Conservation (phyloP, 345 rosid genomes). For the Psidium friedrichsthalianum region DNA sequence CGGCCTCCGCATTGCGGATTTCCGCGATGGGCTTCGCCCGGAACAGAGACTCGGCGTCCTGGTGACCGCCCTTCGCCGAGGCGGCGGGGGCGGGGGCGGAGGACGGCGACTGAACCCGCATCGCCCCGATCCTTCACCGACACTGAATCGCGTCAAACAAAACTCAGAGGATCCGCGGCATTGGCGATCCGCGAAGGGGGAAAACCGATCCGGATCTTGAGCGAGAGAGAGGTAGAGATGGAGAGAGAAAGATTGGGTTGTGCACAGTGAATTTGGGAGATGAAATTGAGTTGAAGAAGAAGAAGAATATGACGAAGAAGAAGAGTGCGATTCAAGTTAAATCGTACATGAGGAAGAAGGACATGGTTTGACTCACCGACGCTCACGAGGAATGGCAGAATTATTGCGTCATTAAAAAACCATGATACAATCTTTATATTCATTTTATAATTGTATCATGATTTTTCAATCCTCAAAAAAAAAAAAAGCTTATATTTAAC, state of each 20-base stretch:
- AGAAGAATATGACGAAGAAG: too few relatives aligned
- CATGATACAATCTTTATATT: background rate
- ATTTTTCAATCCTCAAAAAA: background rate
- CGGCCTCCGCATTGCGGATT: conserved; percentile 67
- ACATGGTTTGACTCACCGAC: too few relatives aligned
- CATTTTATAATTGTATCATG: background rate
- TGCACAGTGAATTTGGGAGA: too few relatives aligned
- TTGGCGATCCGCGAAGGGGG: background rate
- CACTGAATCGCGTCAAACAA: background rate
- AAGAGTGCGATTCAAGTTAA: too few relatives aligned
- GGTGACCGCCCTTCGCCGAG: conserved; percentile 35
- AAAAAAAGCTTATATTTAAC: background rate
- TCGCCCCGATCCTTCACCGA: background rate
- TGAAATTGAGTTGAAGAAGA: too few relatives aligned
- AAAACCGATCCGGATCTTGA: background rate
- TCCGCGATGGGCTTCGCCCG: conserved; percentile 64
- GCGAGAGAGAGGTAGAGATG: background rate
- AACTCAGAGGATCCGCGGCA: background rate
- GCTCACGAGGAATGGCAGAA: too few relatives aligned
- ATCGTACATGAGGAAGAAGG: too few relatives aligned
- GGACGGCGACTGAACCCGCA: conserved; percentile 1
- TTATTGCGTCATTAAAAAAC: too few relatives aligned
- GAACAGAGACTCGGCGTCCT: conserved; percentile 84
- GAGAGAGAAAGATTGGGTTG: background rate
- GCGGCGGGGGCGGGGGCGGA: background rate